These are phyloP conservation scores for Elaeagnus macrophylla DNA, from an alignment of 306 rosid species.

Conservation along the genomic window DNA sequence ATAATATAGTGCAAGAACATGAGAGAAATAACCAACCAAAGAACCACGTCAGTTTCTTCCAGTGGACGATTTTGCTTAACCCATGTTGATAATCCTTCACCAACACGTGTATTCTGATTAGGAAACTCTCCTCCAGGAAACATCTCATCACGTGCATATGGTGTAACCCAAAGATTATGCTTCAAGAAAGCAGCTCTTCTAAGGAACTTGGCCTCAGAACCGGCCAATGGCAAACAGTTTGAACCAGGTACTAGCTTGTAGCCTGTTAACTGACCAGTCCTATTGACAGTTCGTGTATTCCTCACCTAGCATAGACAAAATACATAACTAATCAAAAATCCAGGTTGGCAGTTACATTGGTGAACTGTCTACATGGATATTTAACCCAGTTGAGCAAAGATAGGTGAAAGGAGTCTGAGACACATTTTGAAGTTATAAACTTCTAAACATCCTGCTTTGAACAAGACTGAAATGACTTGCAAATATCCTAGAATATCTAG, in stretches of 20 bases:
- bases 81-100: slow-evolving; percentile 82
- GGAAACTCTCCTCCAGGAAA: slow-evolving; percentile 90
- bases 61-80: slow-evolving; percentile 56
- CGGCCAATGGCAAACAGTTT: slow-evolving; percentile 66
- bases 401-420: too few species aligned
- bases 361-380: not conserved
- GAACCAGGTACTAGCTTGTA: slow-evolving; percentile 79
- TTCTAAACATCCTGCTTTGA: too few species aligned
- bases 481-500: not conserved
- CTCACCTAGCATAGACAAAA: slow-evolving; percentile 38
- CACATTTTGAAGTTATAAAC: too few species aligned
- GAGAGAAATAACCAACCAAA: slow-evolving; percentile 37
- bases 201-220: slow-evolving; percentile 70
- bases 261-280: slow-evolving; percentile 78
- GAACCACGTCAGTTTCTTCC: slow-evolving; percentile 67
- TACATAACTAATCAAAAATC: slow-evolving; percentile 4
- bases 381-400: too few species aligned
- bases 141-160: slow-evolving; percentile 48
- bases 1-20: not conserved
- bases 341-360: not conserved
- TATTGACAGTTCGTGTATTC: slow-evolving; percentile 63
- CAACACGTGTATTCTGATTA: slow-evolving; percentile 70
- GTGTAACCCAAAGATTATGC: slow-evolving; percentile 86
- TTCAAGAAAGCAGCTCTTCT: slow-evolving; percentile 81
- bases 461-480: not conserved